Evolutionary conservation across 352 stramenopile genomes (phyloP).

Genomic region (Globisporangium carolinianum): DNA sequence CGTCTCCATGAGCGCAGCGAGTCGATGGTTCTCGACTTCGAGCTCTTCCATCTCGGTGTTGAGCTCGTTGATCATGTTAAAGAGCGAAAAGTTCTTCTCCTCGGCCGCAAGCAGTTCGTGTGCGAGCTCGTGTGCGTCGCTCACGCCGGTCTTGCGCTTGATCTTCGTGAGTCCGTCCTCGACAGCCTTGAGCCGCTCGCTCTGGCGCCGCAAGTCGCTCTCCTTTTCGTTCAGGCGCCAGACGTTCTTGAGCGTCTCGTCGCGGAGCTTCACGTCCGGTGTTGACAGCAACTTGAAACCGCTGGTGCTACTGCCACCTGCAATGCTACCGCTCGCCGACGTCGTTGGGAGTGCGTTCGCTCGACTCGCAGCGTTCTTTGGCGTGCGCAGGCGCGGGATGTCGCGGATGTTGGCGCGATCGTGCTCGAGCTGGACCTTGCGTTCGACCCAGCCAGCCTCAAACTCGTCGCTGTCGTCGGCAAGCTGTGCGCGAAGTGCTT

Average conservation of each 20-base stretch:
- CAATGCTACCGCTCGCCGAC: no score
- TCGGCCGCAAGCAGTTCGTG: slow-evolving; percentile 82
- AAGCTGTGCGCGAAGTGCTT: slow-evolving; percentile 63
- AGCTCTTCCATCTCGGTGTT: slow-evolving; percentile 88
- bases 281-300: slow-evolving; percentile 60
- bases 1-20: slow-evolving; percentile 53
- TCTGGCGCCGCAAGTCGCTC: slow-evolving; percentile 63
- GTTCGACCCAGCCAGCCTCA: slow-evolving; percentile 79
- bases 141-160: slow-evolving; percentile 83
- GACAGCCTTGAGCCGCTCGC: slow-evolving; percentile 53
- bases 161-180: slow-evolving; percentile 86
- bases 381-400: slow-evolving; percentile 53
- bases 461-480: slow-evolving; percentile 81
- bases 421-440: slow-evolving; percentile 76
- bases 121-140: slow-evolving; percentile 77
- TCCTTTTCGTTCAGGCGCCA: slow-evolving; percentile 72
- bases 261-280: slow-evolving; percentile 58
- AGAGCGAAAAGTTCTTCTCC: slow-evolving; percentile 93
- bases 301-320: slow-evolving; percentile 5
- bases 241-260: slow-evolving; percentile 74
- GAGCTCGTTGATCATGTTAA: slow-evolving; percentile 93
- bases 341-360: neutral
- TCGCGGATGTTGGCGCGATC: slow-evolving; percentile 78
- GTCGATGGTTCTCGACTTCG: slow-evolving; percentile 79
- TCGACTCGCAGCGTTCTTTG: slow-evolving; percentile 30